Percentiles rank a stretch among this genome's conserved stretches.
Conservation (phyloP, 1,139 yeast genomes). For the Pichia sp. region DNA sequence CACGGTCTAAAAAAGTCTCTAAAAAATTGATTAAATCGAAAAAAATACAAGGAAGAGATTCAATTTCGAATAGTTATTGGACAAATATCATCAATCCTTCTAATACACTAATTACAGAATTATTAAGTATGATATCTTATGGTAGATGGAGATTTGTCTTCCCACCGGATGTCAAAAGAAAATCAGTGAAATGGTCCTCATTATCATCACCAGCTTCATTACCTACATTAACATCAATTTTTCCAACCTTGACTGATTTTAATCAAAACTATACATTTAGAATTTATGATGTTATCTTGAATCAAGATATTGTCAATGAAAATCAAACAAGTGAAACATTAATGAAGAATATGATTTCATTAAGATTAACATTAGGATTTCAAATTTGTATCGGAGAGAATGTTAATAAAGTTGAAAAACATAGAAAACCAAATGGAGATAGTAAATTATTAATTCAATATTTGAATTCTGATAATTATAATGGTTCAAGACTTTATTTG, state of each 20-base stretch:
- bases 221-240: constrained; percentile 72
- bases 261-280: constrained; percentile 52
- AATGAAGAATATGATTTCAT: constrained; percentile 81
- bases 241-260: constrained; percentile 66
- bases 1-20: background rate
- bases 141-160: constrained; percentile 88
- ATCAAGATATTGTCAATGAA: constrained; percentile 46
- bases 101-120: constrained; percentile 38
- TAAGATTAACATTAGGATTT: constrained; percentile 79
- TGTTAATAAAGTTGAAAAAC: constrained; percentile 60
- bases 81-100: constrained; percentile 67
- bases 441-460: constrained; percentile 40
- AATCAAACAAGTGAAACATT: constrained; percentile 54
- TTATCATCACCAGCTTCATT: constrained; percentile 89
- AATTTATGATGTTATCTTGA: constrained; percentile 57
- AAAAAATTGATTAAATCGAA: background rate
- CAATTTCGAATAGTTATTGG: constrained; percentile 42
- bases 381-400: constrained; percentile 75
- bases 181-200: constrained; percentile 84
- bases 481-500: constrained; percentile 64
- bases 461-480: constrained; percentile 38
- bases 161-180: constrained; percentile 60
- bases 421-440: constrained; percentile 54
- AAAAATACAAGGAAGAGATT: background rate
- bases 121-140: constrained; percentile 39